Evolutionary conservation across 2,329 filamentous ascomycete genomes (phyloP).

Genomic region (Dichotomopilus funicola): DNA sequence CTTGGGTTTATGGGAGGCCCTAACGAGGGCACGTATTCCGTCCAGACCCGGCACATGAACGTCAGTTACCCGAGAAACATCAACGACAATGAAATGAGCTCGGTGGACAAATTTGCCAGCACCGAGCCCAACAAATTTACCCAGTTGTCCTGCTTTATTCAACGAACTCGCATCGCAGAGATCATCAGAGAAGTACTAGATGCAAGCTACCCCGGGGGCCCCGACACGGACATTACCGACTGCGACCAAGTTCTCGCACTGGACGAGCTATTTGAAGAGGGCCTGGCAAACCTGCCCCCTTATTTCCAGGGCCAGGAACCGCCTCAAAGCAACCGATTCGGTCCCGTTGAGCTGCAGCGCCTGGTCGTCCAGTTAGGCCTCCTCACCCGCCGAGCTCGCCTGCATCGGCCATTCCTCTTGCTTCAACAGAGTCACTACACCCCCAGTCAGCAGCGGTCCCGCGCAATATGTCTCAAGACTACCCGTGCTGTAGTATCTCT

Average conservation of each 20-base stretch:
- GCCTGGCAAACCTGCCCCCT: not conserved
- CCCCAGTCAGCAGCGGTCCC: not conserved
- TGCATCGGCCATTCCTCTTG: conserved; percentile 4
- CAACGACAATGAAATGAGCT: conserved; percentile 4
- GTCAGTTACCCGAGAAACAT: conserved; percentile 5
- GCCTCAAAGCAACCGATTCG: not conserved
- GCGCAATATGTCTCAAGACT: conserved; percentile 1
- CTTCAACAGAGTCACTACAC: not conserved
- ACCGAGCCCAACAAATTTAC: not conserved
- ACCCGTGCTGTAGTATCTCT: not conserved
- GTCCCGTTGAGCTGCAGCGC: conserved; percentile 1
- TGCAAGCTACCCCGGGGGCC: not conserved
- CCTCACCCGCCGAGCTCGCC: conserved; percentile 1
- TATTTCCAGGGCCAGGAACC: not conserved
- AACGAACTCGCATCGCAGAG: conserved; percentile 3
- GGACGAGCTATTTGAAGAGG: conserved; percentile 1
- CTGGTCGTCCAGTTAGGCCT: conserved; percentile 1
- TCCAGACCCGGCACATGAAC: conserved; percentile 1
- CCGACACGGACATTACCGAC: conserved; percentile 1
- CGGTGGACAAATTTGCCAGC: not conserved
- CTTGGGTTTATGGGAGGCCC: conserved; percentile 6
- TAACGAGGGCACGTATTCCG: conserved; percentile 1
- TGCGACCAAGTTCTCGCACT: not conserved
- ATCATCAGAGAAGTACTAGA: not conserved
- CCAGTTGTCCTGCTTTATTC: conserved; percentile 4